Conservation (phyloP, 2,329 filamentous ascomycete species). For the Orbilia javanica region DNA sequence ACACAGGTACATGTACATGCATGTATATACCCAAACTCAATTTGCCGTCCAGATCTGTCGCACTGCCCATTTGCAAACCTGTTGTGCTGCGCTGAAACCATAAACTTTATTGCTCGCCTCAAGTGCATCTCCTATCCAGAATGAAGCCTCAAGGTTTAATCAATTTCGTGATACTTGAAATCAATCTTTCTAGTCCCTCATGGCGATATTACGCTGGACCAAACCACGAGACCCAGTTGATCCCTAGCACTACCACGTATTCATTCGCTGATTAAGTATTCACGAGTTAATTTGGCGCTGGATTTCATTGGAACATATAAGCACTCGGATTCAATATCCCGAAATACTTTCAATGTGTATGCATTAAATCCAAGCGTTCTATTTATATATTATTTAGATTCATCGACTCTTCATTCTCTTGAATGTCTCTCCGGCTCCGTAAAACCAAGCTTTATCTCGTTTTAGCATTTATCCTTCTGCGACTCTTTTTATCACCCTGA, state of each 20-base stretch:
- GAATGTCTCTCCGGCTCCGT: constrained; percentile 3
- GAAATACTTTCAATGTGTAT: not conserved
- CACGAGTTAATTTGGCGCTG: not conserved
- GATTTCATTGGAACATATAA: not conserved
- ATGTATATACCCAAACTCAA: not conserved
- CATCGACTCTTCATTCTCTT: not conserved
- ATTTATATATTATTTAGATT: no score
- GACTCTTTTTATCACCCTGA: not conserved
- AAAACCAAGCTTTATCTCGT: constrained; percentile 19
- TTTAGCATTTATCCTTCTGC: not conserved
- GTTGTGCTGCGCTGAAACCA: not conserved
- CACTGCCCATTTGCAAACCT: not conserved
- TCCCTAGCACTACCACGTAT: not conserved
- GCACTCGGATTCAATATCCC: not conserved
- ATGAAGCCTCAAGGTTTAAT: not conserved
- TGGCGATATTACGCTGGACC: not conserved
- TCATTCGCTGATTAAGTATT: not conserved
- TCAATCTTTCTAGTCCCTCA: not conserved
- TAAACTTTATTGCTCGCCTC: constrained; percentile 3
- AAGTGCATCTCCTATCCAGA: not conserved
- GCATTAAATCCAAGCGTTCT: no score
- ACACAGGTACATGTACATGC: not conserved
- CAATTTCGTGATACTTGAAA: not conserved
- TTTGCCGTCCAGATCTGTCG: not conserved
- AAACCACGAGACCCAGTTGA: not conserved